Base-by-base conservation (phyloP, 768 basidiomycete genomes). In the Grammothele lineata region DNA sequence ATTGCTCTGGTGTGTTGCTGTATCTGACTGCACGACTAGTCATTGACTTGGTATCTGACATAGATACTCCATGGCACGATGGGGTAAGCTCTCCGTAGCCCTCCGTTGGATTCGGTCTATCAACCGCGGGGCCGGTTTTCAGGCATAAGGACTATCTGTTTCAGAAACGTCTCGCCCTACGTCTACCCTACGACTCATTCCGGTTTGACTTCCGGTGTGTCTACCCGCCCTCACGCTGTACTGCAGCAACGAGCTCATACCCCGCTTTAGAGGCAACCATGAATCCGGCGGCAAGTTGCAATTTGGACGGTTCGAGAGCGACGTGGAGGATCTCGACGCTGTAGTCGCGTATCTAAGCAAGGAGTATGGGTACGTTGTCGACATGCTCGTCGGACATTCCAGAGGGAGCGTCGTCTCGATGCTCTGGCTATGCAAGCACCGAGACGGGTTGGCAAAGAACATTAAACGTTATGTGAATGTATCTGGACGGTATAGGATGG, bases 91-190 rank as follows among this genome's bases (percentile, higher is more conserved):
- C 22, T 11, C n/a, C n/a, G n/a, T n/a, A n/a, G n/a, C n/a, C n/a
- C 22, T 18, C 22, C 4, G 12, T 17, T 14, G 3, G 30, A 9
- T 9, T 32, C 9, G 30, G 30, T 15, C 30, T 32, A 32, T 32
- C 8, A 32, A 32, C 32, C 22, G 34, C 27, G 37, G 6, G 39
- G 41, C 27, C 24, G 15, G 27, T 17, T 21, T 57, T 39, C 64
- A 91, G 88, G 58, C 89, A 92, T 64, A 90, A 90, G 57, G 84
- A 92, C 61, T 92, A 92, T 66, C 62, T 92, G 39, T 90, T 85
- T 70, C 84, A 86, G 64, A 83, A 82, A 59, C 78, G 75, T 12
- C 78, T 92, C 17, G 86, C 85, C 3, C 61, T 64, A 32, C 71
- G 69, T 30, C 64, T 90, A 12, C 83, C 86, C 0, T 58, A 87